Percentiles rank a stretch among this genome's conserved stretches.
phyloP scores from a whole-genome alignment of 306 rosid genomes.

The Gleditsia sinensis region DNA sequence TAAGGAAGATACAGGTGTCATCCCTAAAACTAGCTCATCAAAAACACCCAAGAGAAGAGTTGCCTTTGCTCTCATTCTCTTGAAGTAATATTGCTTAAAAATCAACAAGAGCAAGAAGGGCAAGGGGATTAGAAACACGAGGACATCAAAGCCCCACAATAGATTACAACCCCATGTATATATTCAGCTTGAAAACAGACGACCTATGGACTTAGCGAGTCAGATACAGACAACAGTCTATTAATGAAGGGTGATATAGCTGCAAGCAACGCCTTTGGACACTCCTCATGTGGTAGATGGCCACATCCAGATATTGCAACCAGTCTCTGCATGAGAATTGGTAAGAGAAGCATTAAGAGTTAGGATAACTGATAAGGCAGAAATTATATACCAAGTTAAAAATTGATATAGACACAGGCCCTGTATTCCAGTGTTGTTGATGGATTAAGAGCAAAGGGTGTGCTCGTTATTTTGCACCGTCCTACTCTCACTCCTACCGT shows the following conservation, averaged over 20 bases:
- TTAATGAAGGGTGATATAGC: slow-evolving; percentile 79
- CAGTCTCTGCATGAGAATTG: slow-evolving; percentile 65
- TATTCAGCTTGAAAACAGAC: slow-evolving; percentile 21
- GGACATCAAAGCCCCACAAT: slow-evolving; percentile 15
- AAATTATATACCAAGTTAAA: neutral
- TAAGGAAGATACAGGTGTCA: slow-evolving; percentile 43
- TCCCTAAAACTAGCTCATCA: slow-evolving; percentile 55
- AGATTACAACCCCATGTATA: slow-evolving; percentile 42
- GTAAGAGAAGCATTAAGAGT: slow-evolving; percentile 18
- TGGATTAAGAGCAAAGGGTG: no score
- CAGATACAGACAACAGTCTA: slow-evolving; percentile 54
- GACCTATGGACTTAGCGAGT: slow-evolving; percentile 40
- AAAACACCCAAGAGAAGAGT: slow-evolving; percentile 58
- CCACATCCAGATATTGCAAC: slow-evolving; percentile 92
- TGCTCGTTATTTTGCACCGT: no score
- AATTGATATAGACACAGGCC: neutral
- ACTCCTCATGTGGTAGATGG: slow-evolving; percentile 97
- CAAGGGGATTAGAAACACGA: neutral
- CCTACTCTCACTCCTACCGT: neutral
- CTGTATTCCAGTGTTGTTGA: no score
- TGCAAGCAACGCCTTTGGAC: slow-evolving; percentile 90
- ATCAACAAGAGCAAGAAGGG: neutral
- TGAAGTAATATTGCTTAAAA: slow-evolving; percentile 34
- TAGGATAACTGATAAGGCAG: neutral
- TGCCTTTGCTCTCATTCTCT: slow-evolving; percentile 46